A percentile compares a stretch with the other conserved stretches of the same genome.
These are phyloP conservation scores for Aspergillus incahuasiensis DNA, from an alignment of 495 filamentous ascomycete genomes.

Conservation along the genomic window DNA sequence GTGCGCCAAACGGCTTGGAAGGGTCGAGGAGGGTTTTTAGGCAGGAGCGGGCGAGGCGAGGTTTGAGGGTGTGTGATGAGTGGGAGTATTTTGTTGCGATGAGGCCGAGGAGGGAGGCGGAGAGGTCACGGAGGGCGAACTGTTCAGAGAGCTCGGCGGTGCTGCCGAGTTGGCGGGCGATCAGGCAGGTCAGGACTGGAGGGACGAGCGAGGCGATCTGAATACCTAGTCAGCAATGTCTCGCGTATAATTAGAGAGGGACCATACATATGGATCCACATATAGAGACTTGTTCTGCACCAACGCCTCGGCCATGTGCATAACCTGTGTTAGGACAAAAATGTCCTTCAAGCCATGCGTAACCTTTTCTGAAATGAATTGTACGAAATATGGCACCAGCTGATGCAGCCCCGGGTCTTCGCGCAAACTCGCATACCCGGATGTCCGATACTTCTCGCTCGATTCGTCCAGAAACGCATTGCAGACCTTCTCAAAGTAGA, in stretches of 20 bases:
- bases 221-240: not conserved
- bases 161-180: slow-evolving; percentile 76
- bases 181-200: slow-evolving; percentile 82
- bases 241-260: not conserved
- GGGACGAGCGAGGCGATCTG: slow-evolving; percentile 77
- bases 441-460: slow-evolving; percentile 78
- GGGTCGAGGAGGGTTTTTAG: slow-evolving; percentile 88
- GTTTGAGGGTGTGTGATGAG: slow-evolving; percentile 70
- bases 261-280: slow-evolving; percentile 77
- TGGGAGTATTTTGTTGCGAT: slow-evolving; percentile 72
- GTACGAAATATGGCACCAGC: slow-evolving; percentile 89
- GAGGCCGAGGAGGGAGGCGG: slow-evolving; percentile 69
- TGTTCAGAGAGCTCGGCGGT: slow-evolving; percentile 52
- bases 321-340: slow-evolving; percentile 82
- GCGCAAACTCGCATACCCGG: slow-evolving; percentile 73
- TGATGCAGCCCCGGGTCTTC: slow-evolving; percentile 92
- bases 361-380: slow-evolving; percentile 90
- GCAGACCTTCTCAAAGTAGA: slow-evolving; percentile 96
- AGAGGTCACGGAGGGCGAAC: slow-evolving; percentile 77
- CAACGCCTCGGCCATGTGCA: slow-evolving; percentile 78
- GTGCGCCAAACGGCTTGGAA: slow-evolving; percentile 67
- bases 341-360: slow-evolving; percentile 83
- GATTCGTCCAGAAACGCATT: slow-evolving; percentile 77
- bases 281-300: slow-evolving; percentile 78
- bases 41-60: slow-evolving; percentile 84